A percentile compares a stretch with the other conserved stretches of the same genome.
These are phyloP conservation scores for Trichosporon ovoides DNA, from an alignment of 1,284 basidiomycete genomes.

Conservation along the genomic window DNA sequence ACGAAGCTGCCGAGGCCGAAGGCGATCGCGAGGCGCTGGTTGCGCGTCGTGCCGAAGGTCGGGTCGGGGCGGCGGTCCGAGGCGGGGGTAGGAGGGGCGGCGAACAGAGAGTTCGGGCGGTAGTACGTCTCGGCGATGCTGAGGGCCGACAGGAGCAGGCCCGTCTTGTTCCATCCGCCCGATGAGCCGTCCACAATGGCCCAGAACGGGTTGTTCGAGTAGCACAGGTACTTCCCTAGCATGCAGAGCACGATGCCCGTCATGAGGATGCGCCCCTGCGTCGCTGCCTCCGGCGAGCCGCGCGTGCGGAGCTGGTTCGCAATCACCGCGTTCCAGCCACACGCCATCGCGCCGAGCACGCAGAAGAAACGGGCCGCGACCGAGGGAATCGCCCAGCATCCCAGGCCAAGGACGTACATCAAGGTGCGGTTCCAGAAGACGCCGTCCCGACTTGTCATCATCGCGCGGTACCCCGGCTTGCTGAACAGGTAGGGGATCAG, in stretches of 20 bases:
- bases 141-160: conserved; percentile 51
- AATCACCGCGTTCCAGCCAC: conserved; percentile 55
- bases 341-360: conserved; percentile 57
- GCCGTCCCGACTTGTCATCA: conserved; percentile 54
- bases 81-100: conserved; percentile 24
- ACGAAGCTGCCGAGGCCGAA: conserved; percentile 68
- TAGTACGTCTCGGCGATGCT: conserved; percentile 39
- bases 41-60: conserved; percentile 15
- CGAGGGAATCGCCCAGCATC: conserved; percentile 57
- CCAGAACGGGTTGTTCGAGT: conserved; percentile 84
- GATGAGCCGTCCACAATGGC: conserved; percentile 63
- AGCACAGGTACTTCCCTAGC: conserved; percentile 70
- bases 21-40: conserved; percentile 19
- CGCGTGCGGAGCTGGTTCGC: conserved; percentile 56
- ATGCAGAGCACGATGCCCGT: conserved; percentile 65
- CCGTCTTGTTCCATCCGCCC: conserved; percentile 67
- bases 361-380: conserved; percentile 58
- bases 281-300: conserved; percentile 49
- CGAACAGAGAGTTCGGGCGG: conserved; percentile 36
- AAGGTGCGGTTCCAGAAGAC: conserved; percentile 53
- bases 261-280: conserved; percentile 55
- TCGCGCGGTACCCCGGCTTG: conserved; percentile 51
- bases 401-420: conserved; percentile 57
- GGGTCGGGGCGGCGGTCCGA: conserved; percentile 11
- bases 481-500: conserved; percentile 64